Conservation (phyloP, 139 green algal species). For the Chlorella sorokiniana region DNA sequence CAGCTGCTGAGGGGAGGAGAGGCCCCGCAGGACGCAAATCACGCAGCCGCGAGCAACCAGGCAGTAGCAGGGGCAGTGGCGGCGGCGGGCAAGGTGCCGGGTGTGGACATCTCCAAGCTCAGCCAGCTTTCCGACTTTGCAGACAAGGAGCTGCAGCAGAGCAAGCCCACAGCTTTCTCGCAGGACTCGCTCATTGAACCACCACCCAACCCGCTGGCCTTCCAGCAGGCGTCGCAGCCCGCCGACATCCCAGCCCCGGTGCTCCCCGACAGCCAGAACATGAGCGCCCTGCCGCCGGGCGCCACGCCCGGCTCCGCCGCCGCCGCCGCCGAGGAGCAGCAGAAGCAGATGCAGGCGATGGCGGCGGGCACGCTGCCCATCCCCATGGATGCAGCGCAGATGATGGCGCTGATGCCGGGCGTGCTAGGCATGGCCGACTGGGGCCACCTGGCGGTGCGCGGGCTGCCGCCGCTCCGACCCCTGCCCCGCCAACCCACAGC, state of each 20-base stretch:
- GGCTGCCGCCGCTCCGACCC: background rate
- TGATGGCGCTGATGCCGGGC: constrained; percentile 14
- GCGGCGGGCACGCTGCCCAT: background rate
- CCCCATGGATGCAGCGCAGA: background rate
- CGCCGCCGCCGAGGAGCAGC: background rate
- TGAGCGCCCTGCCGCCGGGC: background rate
- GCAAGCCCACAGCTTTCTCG: background rate
- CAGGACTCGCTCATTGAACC: constrained; percentile 9
- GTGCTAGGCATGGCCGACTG: constrained; percentile 8
- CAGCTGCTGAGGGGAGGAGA: constrained; percentile 19
- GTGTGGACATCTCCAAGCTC: constrained; percentile 31
- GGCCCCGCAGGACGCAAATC: background rate
- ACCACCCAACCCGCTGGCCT: constrained; percentile 20
- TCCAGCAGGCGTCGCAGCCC: constrained; percentile 42
- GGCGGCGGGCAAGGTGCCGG: background rate
- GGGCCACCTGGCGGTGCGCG: constrained; percentile 22
- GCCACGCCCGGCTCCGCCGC: background rate
- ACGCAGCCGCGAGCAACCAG: background rate
- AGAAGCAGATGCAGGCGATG: background rate
- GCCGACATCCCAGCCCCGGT: constrained; percentile 43
- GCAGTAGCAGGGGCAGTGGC: constrained; percentile 2
- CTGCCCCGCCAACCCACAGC: no score
- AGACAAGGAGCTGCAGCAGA: constrained; percentile 22
- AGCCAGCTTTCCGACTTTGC: constrained; percentile 22
- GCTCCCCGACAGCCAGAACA: constrained; percentile 4